phyloP scores from a whole-genome alignment of 2,329 filamentous ascomycete genomes.

The Clonostachys rosea region DNA sequence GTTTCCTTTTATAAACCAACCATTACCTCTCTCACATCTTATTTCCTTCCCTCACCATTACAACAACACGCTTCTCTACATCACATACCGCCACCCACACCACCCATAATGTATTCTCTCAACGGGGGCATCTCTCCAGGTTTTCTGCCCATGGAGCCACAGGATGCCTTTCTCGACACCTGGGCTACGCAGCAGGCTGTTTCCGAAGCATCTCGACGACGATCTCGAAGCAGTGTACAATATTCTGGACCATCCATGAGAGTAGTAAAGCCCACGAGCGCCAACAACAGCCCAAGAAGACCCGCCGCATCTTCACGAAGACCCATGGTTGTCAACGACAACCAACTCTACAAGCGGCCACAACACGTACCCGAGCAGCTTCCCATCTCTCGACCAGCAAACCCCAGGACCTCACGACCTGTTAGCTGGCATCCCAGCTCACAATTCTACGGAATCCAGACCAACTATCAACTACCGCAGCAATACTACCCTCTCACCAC shows the following conservation, averaged over 20 bases:
- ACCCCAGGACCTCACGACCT: conserved; percentile 36
- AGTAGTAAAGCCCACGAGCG: conserved; percentile 60
- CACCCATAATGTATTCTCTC: conserved; percentile 4
- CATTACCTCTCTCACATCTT: background rate
- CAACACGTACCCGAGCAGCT: conserved; percentile 20
- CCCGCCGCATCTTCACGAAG: conserved; percentile 39
- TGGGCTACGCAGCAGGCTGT: conserved; percentile 45
- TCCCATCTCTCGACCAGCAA: conserved; percentile 20
- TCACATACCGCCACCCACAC: background rate
- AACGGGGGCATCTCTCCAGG: conserved; percentile 8
- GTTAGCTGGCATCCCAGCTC: conserved; percentile 74
- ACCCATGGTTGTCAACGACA: conserved; percentile 52
- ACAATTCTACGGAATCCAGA: conserved; percentile 29
- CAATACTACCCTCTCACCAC: conserved; percentile 26
- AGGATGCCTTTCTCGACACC: conserved; percentile 43
- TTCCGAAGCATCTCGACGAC: conserved; percentile 38
- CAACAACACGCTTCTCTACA: background rate
- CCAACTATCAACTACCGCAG: conserved; percentile 23
- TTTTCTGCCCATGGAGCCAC: conserved; percentile 15
- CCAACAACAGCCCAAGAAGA: conserved; percentile 58
- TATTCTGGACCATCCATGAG: conserved; percentile 48
- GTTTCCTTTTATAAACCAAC: too few relatives aligned
- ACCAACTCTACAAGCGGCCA: conserved; percentile 31
- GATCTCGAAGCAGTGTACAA: conserved; percentile 44
- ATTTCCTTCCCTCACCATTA: background rate